Evolutionary conservation across 2,329 filamentous ascomycete species (phyloP).

Genomic region (Cladosporium sp.): DNA sequence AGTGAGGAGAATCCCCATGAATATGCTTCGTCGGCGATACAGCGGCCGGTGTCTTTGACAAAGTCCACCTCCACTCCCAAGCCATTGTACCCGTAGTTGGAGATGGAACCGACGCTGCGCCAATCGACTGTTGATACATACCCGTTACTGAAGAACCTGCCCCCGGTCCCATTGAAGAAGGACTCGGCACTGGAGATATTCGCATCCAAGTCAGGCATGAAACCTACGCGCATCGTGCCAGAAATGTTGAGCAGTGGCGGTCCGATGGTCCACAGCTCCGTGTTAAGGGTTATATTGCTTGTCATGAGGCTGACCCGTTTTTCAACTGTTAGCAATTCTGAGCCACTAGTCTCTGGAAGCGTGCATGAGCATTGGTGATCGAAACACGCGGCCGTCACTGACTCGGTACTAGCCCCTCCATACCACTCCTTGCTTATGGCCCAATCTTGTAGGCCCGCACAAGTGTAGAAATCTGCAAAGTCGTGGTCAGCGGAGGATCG

Average conservation of each 20-base stretch:
- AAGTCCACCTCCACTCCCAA: no score
- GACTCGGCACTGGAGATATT: neutral
- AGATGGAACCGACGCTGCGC: no score
- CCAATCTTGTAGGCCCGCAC: neutral
- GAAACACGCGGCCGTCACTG: neutral
- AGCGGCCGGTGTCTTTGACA: neutral
- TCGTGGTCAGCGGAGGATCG: neutral
- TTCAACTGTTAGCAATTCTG: neutral
- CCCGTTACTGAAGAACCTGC: no score
- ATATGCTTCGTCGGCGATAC: neutral
- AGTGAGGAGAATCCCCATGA: constrained; percentile 4
- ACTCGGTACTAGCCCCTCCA: neutral
- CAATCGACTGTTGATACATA: no score
- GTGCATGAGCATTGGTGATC: neutral
- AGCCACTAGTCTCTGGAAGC: neutral
- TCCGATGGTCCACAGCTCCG: neutral
- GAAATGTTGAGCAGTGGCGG: neutral
- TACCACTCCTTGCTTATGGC: neutral
- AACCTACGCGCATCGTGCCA: neutral
- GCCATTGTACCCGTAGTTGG: no score
- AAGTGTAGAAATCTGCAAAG: neutral
- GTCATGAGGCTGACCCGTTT: neutral
- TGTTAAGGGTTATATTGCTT: neutral
- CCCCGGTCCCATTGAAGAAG: no score
- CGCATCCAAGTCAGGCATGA: neutral